A percentile compares a stretch with the other conserved stretches of the same genome.
Conservation (phyloP, 23 red algal species). For the Gracilaria vermiculophylla region DNA sequence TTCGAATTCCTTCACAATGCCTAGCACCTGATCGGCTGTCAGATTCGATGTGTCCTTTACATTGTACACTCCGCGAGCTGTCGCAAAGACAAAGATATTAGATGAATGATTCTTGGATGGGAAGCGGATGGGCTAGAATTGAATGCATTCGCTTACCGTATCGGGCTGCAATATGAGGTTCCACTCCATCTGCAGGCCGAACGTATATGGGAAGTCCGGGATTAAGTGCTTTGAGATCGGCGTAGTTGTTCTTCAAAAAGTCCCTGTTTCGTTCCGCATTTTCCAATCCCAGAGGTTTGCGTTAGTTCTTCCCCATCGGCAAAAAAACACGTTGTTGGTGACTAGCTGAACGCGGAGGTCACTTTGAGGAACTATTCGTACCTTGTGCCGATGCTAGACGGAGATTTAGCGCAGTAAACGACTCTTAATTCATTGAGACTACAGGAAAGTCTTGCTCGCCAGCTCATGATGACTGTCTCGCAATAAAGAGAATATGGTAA, state of each 20-base stretch:
- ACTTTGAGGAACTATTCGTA: constrained; percentile 20
- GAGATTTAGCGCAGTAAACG: constrained; percentile 72
- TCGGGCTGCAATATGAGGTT: constrained; percentile 77
- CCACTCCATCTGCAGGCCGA: constrained; percentile 81
- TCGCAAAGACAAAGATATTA: not conserved
- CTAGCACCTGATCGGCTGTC: constrained; percentile 27
- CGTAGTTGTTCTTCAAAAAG: constrained; percentile 82
- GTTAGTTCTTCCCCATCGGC: not conserved
- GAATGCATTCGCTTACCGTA: constrained; percentile 37
- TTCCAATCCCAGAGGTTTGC: not conserved
- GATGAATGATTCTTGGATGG: not conserved
- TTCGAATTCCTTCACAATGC: constrained; percentile 51
- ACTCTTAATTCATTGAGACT: constrained; percentile 87
- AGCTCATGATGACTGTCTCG: constrained; percentile 65
- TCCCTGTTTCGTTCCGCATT: constrained; percentile 6
- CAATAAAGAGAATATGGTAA: too few species aligned
- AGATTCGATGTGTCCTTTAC: constrained; percentile 13
- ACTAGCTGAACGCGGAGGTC: not conserved
- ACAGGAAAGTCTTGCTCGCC: constrained; percentile 76
- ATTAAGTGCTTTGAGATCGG: constrained; percentile 77
- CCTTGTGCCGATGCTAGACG: constrained; percentile 77
- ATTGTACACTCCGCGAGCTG: constrained; percentile 51
- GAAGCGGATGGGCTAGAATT: not conserved
- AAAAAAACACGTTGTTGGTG: too few species aligned
- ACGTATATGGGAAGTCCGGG: constrained; percentile 92